Base-by-base conservation (phyloP, 2,329 filamentous ascomycete genomes). In the Mycocentrospora acerina region DNA sequence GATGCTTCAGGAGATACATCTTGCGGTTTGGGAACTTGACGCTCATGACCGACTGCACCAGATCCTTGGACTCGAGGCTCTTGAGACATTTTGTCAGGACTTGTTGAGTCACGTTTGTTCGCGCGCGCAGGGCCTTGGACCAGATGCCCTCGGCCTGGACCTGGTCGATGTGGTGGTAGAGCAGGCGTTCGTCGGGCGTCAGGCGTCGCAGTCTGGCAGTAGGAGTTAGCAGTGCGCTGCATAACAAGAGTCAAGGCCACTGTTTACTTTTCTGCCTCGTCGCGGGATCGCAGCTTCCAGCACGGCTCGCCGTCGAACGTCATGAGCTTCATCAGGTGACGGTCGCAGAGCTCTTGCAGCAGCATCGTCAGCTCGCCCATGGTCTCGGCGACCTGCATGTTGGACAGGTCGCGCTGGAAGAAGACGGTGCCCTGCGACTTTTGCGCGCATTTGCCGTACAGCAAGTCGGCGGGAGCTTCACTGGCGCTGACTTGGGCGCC, bases 21-120 rank as follows among this genome's bases (percentile, higher is more conserved):
- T 95, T 95, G 64, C 93, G 86, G 52, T 85, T 87, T 18, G 89
- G 88, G 61, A 87, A 85, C 71, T 95, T 90, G 69, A 95, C 90
- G 67, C 86, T 93, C 71, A 91, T 93, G 71, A 97, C 90, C 41
- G 84, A 82, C 59, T 87, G 86, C 66, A 98, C 90, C 63, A 94
- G 82, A 24, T 83, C 82, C 64, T 89, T 90, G 26, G 77, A 73
- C 67, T 94, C 87, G 46, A 98, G 82, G 47, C 84, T 82, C 72
- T 94, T 95, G 54, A 97, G 77, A 18, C 83, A 83, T 57, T 86
- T 85, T 55, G 86, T 87, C 56, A 97, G 79, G 25, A 87, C 81
- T 33, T 85, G 85, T 59, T 91, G 88, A 71, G 95, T 88, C 65
- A 95, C 80, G 67, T 88, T 86, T 40, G 89, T 84, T 44, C 83